Base-by-base conservation (phyloP, 75 land plant genomes). In the Pinus tabuliformis region DNA sequence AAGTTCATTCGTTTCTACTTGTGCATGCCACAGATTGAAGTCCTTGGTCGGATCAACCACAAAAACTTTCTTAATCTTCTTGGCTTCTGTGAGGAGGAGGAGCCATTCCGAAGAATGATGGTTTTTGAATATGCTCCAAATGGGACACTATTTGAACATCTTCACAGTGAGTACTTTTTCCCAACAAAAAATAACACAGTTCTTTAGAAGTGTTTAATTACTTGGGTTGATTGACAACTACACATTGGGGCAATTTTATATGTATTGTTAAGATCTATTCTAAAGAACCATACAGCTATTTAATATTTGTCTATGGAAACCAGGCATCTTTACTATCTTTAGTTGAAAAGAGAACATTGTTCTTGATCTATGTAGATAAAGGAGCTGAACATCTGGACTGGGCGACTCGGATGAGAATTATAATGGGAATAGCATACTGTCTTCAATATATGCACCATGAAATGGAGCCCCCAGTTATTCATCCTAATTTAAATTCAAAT, bases 71-170 rank as follows among this genome's bases (percentile, higher is more conserved):
- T 89, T 73, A 97, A 97, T 80, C 91, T 97, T 72, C 71, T 97
- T 72, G 98, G 95, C 11, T 92, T 85, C 77, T 94, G 95, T 78
- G 86, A 88, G 42, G 90, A 92, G 75, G 88, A 94, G 57, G 93
- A 90, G 26, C 95, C 98, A 14, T 97, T 97, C 63, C 72, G 64
- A 14, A 86, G 99, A 64, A 92, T 97, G 90, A 85, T 97, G 88
- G 91, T 97, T 59, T 94, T 92, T 73, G 99, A 97, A 76, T 94
- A 94, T 89, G 91, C 93, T 75, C 88, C 95, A 58, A 92, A 89
- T 83, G 99, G 99, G 49, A 86, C 89, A n/a, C 86, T 92, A 11
- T 81, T 62, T 78, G 97, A 97, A 81, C 99, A 95, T 77, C 85
- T 97, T 37, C 99, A 97, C 74, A 88, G 95, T 94, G 82, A 75